Conservation (phyloP, 345 rosid genomes). For the Aquilaria yunnanensis region DNA sequence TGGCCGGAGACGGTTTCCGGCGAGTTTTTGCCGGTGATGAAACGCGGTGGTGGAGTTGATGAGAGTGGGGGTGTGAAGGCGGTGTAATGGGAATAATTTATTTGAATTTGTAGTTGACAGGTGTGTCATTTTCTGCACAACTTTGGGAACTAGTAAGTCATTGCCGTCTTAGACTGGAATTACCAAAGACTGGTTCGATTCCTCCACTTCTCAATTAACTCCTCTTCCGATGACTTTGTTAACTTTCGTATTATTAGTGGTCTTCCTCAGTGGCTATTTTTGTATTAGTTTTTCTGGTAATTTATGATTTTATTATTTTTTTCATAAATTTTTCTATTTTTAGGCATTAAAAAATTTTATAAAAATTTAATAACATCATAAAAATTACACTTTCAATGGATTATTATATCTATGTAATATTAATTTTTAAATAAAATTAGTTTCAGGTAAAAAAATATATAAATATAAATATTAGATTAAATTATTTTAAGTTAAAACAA, state of each 20-base stretch:
- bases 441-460: too few species aligned
- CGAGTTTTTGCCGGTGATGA: conserved; percentile 3
- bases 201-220: conserved; percentile 14
- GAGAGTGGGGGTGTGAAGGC: neutral
- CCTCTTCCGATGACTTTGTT: neutral
- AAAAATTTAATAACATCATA: too few species aligned
- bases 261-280: neutral
- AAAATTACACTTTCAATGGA: too few species aligned
- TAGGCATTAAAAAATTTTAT: too few species aligned
- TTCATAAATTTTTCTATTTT: too few species aligned
- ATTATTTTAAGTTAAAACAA: too few species aligned
- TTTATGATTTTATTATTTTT: too few species aligned
- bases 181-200: neutral
- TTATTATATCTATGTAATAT: too few species aligned
- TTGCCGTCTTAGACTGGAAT: conserved; percentile 33
- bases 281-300: too few species aligned
- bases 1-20: conserved; percentile 8
- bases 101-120: neutral
- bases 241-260: neutral
- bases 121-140: neutral
- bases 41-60: conserved; percentile 3
- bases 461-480: too few species aligned
- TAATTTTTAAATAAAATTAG: too few species aligned
- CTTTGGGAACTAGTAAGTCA: conserved; percentile 16
- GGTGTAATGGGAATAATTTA: neutral